Evolutionary conservation across 2,329 filamentous ascomycete species (phyloP), one percentile per base, ranked within the genome.

Genomic region (Endothia cerciana): DNA sequence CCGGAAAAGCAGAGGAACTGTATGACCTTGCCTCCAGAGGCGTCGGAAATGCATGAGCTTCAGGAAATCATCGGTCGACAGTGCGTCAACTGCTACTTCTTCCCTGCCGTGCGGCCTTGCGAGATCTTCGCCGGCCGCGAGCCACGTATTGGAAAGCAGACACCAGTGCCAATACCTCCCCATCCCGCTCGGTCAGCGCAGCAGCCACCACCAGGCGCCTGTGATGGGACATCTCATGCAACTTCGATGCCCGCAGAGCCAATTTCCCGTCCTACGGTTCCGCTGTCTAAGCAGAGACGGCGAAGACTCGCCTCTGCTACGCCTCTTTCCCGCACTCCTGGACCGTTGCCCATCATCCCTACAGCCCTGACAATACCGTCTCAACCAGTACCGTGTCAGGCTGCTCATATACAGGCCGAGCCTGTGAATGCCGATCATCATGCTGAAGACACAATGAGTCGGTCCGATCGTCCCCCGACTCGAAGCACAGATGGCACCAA

Each of bases 71-170:
- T 10, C 40, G 28, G 40, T 1, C 47, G 22, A 6, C 36, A 41
- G 17, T 66, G 60, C 33, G 38, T n/a, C 6, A 63, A 66, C 8
- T 66, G 64, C 28, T 66, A 60, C 28, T 47, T 66, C 25, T 40
- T 55, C 4, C 22, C 47, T 2, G 15, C 38, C 17, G 4, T 19
- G 2, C 13, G 3, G 3, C n/a, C 15, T 40, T 63, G 60, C 38
- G 40, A 59, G 19, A 47, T 66, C 6, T 33, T n/a, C 38, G 58
- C 10, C 33, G 4, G 33, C 33, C 6, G 33, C 33, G 33, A 10
- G 33, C 33, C 10, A 36, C 10, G 6, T 40, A 25, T 3, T 3
- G 11, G 17, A 17, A 60, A 66, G 22, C 60, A 56, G 40, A 65
- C 59, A 11, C 60, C 41, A 4, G n/a, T 59, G 1, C 60, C 60